Conservation (phyloP, 768 basidiomycete species). For the Trametes cingulata region DNA sequence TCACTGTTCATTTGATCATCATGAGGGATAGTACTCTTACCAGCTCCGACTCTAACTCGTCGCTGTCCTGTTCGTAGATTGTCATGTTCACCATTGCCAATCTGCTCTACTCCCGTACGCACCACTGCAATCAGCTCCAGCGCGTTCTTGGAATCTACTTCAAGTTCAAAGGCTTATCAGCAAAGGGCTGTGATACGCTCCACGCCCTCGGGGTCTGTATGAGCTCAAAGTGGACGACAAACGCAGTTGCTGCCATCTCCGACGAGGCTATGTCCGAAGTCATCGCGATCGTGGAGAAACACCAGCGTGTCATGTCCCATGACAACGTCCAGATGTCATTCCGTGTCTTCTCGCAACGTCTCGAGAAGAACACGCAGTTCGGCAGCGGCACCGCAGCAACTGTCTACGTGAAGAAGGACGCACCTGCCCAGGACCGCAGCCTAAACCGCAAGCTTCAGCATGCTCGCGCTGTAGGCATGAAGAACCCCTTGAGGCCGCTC, state of each 20-base stretch:
- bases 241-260: constrained; percentile 28
- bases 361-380: neutral
- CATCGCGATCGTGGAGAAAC: too few relatives aligned
- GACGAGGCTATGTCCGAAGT: constrained; percentile 20
- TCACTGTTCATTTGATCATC: too few relatives aligned
- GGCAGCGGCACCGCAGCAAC: neutral
- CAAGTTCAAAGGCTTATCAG: constrained; percentile 27
- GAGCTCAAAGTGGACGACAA: constrained; percentile 31
- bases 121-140: neutral
- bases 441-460: neutral
- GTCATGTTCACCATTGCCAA: neutral
- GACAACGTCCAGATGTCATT: neutral
- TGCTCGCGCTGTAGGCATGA: neutral
- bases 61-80: neutral
- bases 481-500: neutral
- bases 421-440: neutral
- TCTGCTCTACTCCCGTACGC: neutral
- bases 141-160: constrained; percentile 11
- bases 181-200: constrained; percentile 28
- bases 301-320: neutral
- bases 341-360: neutral
- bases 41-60: too few relatives aligned
- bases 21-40: neutral
- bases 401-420: neutral
- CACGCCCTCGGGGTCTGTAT: constrained; percentile 27